phyloP scores from a whole-genome alignment of 805 yeast species.

The Candida krabiensis region DNA sequence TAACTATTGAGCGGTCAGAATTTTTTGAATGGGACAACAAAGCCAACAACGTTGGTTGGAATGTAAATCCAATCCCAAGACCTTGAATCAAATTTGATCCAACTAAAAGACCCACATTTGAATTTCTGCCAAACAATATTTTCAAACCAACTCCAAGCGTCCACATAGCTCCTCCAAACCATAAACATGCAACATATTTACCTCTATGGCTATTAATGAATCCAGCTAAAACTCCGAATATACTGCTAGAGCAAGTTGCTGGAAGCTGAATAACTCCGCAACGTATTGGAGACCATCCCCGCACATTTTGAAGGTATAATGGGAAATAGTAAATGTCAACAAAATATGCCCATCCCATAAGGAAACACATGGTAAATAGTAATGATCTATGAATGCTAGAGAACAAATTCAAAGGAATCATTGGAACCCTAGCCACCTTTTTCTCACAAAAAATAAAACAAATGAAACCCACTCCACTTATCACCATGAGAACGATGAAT shows the following conservation, averaged over 20 bases:
- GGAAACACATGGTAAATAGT: constrained; percentile 35
- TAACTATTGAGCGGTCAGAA: constrained; percentile 53
- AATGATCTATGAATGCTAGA: constrained; percentile 31
- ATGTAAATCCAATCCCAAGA: constrained; percentile 45
- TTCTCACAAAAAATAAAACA: constrained; percentile 47
- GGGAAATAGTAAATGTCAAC: constrained; percentile 48
- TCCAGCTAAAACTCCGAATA: constrained; percentile 45
- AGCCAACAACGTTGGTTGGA: constrained; percentile 53
- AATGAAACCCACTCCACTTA: constrained; percentile 40
- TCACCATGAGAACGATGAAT: constrained; percentile 31
- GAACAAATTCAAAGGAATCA: constrained; percentile 48
- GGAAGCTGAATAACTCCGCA: constrained; percentile 44
- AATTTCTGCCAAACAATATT: constrained; percentile 30
- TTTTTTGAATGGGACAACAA: constrained; percentile 46
- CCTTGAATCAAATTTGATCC: constrained; percentile 39
- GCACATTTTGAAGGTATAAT: constrained; percentile 43
- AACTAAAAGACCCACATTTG: constrained; percentile 34
- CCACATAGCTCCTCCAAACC: constrained; percentile 38
- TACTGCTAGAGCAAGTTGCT: constrained; percentile 29
- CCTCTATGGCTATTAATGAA: constrained; percentile 40
- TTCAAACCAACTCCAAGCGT: constrained; percentile 39
- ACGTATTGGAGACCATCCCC: constrained; percentile 38
- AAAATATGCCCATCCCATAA: constrained; percentile 48
- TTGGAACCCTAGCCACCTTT: constrained; percentile 44
- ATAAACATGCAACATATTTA: constrained; percentile 34